Base-by-base conservation (phyloP, 106 monocot genomes). In the Dendrobium huoshanense region DNA sequence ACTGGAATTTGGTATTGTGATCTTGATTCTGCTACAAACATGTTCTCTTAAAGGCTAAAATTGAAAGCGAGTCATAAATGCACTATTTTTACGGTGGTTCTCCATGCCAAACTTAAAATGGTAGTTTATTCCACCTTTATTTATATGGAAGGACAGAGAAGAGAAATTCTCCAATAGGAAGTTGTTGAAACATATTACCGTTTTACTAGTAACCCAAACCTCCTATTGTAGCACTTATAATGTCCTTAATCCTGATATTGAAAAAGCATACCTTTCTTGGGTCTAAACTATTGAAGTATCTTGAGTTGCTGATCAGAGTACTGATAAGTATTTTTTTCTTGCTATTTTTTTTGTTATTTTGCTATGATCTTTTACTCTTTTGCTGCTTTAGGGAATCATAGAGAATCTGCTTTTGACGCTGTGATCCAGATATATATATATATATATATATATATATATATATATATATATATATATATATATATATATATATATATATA, bases 221-320 rank as follows among this genome's bases (percentile, higher is more conserved):
- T 70, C 68, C 68, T 31, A 68, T 13, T 70, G 29, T 70, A 70
- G 70, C 37, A 37, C 70, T 70, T 70, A 70, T 24, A 15, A 70
- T 70, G 70, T 37, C 37, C 33, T 37, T 70, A 4, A 9, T 70
- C 9, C 70, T 70, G 70, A 37, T 11, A 67, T 70, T 24, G 15
- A 70, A 33, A 13, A 61, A 22, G 22, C 5, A 4, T 33, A 70
- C 70, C 24, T 33, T 70, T 70, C 70, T 37, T 70, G 33, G 64
- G 64, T 25, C n/a, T 65, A 65, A n/a, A 65, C 64, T 65, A 25
- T 37, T 70, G 17, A 37, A 25, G n/a, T 25, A 4, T 70, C 4
- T 61, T n/a, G 33, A 70, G 15, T 15, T 70, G 70, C 33, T 19
- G 22, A 61, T 61, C 61, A 22, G 19, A 22, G n/a, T 10, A 22